Evolutionary conservation across 805 yeast species (phyloP), one percentile per base, ranked within the genome.

Genomic region (Maudiozyma pseudohumilis): DNA sequence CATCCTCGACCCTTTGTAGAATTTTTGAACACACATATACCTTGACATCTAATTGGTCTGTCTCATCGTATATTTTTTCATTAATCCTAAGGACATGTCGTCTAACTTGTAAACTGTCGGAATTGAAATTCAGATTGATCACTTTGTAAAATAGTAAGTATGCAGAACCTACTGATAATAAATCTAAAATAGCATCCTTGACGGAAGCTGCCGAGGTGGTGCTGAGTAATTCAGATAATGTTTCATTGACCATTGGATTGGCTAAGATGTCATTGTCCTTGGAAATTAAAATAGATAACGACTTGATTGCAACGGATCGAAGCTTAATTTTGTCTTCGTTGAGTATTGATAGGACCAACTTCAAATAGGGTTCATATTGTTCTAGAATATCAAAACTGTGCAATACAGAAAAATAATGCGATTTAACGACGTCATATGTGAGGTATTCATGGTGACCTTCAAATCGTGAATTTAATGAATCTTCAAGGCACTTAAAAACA

Each of bases 141-240:
- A 71, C 60, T 7, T 53, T 59, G 49, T 74, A 74, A 44, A 72
- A 77, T 20, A 67, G 68, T 6, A 50, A n/a, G 18, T 47, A 45
- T 1, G 56, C 45, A 6, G 54, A 44, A 2, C 66, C 65, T 16
- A 72, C 62, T 2, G 59, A 48, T 19, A 86, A 57, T 28, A 86
- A 64, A 30, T 83, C 92, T 21, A 86, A 60, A 2, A 79, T 79
- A 0, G 94, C 84, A 48, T 80, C 87, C 40, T 86, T 68, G 0
- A 85, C 89, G 28, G 78, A 69, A 0, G 94, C 75, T 0, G 94
- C 75, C 2, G 86, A 81, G 0, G 69, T 50, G 43, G 81, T 89
- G 5, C 52, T 57, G 27, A 86, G 58, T 32, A 75, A 61, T 8
- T 56, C 61, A 1, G 74, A 61, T 2, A 86, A 63, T 0, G 81